Conservation (phyloP, 164 flowering plant species). For the Cinnamomum micranthum region DNA sequence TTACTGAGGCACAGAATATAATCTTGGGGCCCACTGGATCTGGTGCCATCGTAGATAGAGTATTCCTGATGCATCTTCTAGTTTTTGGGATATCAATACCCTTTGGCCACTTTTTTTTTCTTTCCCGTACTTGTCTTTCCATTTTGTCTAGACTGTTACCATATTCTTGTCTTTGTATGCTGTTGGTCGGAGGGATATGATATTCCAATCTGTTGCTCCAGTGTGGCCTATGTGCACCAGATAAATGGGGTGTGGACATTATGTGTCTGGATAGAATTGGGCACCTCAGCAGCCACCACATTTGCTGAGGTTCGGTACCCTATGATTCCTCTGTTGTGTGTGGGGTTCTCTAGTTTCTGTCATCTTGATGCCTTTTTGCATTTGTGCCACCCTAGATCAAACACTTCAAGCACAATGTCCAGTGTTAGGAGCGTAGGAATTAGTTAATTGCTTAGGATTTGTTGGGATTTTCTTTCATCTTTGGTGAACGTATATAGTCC, state of each 20-base stretch:
- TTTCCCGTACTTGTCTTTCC: too few relatives aligned
- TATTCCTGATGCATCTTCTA: background rate
- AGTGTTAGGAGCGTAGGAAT: background rate
- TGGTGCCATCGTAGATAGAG: background rate
- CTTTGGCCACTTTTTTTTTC: too few relatives aligned
- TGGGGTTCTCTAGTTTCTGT: background rate
- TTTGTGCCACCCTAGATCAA: background rate
- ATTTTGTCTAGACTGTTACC: background rate
- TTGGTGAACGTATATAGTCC: background rate
- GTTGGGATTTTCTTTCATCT: background rate
- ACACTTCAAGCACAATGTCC: background rate
- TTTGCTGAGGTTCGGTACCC: background rate
- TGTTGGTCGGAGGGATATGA: too few relatives aligned
- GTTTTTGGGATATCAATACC: too few relatives aligned
- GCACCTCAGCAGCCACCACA: background rate
- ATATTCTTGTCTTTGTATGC: background rate
- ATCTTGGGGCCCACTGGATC: background rate
- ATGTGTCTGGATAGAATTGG: background rate
- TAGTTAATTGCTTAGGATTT: background rate
- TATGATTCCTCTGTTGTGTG: constrained; percentile 2
- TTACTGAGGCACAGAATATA: background rate
- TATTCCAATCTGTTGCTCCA: background rate
- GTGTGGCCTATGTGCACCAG: background rate
- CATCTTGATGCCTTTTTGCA: background rate
- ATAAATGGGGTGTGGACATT: background rate